These are phyloP conservation scores for Rubia yunnanensis DNA, from an alignment of 257 asterid genomes.

Conservation along the genomic window DNA sequence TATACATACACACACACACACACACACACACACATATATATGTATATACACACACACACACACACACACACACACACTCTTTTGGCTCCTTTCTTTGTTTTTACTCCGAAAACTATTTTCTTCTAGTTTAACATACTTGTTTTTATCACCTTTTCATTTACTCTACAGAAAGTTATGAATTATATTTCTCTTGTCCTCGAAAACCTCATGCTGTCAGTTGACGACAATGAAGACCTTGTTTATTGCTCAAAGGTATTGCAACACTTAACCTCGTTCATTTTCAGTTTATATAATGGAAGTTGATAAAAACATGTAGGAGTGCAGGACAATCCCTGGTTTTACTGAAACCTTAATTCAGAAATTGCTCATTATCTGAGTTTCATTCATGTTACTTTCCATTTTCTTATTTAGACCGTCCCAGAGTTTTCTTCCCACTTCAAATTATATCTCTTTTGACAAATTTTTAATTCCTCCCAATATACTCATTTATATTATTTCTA, in stretches of 20 bases:
- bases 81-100: background rate
- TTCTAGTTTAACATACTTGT: constrained; percentile 1
- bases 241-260: constrained; percentile 84
- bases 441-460: no score
- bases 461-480: no score
- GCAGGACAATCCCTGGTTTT: background rate
- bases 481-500: no score
- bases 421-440: no score
- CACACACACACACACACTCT: no score
- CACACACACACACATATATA: no score
- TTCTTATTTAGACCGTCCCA: no score
- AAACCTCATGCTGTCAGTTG: constrained; percentile 83
- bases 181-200: constrained; percentile 85
- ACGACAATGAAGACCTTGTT: constrained; percentile 75
- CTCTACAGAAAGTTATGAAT: constrained; percentile 79
- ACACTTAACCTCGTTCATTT: background rate
- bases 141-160: constrained; percentile 15
- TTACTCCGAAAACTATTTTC: constrained; percentile 1
- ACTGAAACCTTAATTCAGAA: constrained; percentile 1
- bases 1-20: no score
- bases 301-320: background rate
- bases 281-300: background rate
- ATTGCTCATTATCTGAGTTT: background rate
- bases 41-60: no score
- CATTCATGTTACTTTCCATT: background rate